phyloP scores from a whole-genome alignment of 2,329 filamentous ascomycete genomes.

The Diaporthe eres region DNA sequence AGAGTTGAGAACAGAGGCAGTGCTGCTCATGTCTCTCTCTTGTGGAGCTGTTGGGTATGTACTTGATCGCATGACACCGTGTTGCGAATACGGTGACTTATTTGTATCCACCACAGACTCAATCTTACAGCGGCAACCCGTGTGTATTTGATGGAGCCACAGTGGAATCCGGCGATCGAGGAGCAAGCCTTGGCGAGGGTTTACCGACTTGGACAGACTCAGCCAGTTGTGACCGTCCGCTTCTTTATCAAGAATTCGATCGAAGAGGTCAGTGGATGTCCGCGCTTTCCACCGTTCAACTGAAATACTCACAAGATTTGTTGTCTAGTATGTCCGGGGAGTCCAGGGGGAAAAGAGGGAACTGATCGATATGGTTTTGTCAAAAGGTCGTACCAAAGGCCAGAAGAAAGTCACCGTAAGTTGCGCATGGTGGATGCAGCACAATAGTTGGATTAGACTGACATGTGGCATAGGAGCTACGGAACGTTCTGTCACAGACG shows the following conservation, averaged over 20 bases:
- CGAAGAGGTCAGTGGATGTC: conserved; percentile 3
- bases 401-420: neutral
- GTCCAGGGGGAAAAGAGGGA: neutral
- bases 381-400: neutral
- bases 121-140: conserved; percentile 8
- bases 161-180: conserved; percentile 18
- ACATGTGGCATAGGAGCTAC: neutral
- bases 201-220: conserved; percentile 8
- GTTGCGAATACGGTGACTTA: neutral
- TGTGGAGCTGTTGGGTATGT: conserved; percentile 21
- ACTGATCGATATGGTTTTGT: conserved; percentile 2
- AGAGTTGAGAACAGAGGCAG: neutral
- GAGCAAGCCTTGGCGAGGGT: conserved; percentile 19
- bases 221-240: neutral
- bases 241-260: neutral
- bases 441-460: neutral
- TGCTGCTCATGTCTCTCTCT: conserved; percentile 11
- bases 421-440: neutral
- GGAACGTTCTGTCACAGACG: neutral
- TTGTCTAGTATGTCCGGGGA: neutral
- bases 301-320: neutral
- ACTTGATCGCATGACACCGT: neutral
- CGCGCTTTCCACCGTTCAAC: neutral
- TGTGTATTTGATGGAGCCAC: conserved; percentile 29
- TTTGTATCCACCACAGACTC: neutral